Evolutionary conservation across 2,329 filamentous ascomycete species (phyloP).

Genomic region (Aphanoascus verrucosus): DNA sequence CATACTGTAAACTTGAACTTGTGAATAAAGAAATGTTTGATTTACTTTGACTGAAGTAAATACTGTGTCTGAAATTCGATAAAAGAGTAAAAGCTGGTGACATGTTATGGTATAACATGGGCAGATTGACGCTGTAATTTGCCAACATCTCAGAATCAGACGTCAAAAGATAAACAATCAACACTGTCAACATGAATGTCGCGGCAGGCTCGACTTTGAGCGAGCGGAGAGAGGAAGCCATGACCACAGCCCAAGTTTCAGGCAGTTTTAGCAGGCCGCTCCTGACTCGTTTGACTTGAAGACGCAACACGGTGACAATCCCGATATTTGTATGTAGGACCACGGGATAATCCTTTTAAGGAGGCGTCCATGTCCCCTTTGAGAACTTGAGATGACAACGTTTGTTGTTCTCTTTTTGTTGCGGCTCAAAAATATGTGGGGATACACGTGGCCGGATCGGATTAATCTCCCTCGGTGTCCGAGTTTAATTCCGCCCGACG

Average conservation of each 20-base stretch:
- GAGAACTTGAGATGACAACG: too few relatives aligned
- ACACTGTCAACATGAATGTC: neutral
- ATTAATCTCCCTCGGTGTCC: too few relatives aligned
- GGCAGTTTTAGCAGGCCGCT: too few relatives aligned
- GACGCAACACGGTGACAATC: too few relatives aligned
- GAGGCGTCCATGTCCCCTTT: too few relatives aligned
- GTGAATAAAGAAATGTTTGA: neutral
- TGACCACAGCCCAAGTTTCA: neutral
- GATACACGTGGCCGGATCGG: too few relatives aligned
- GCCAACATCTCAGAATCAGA: neutral
- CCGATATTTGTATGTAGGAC: too few relatives aligned
- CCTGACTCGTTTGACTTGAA: too few relatives aligned
- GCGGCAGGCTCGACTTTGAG: neutral
- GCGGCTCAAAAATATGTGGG: too few relatives aligned
- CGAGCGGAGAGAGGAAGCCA: neutral
- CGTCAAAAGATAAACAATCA: neutral
- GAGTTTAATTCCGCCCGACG: too few relatives aligned
- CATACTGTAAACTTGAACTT: slow-evolving; percentile 15
- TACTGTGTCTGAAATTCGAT: neutral
- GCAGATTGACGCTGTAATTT: neutral
- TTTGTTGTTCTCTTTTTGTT: too few relatives aligned
- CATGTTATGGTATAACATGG: neutral
- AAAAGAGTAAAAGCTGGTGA: neutral
- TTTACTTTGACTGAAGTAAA: neutral
- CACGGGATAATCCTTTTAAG: too few relatives aligned